Percentiles rank a stretch among this genome's conserved stretches.
These are phyloP conservation scores for Fusarium caatingaense DNA, from an alignment of 2,329 filamentous ascomycete species.

Conservation along the genomic window DNA sequence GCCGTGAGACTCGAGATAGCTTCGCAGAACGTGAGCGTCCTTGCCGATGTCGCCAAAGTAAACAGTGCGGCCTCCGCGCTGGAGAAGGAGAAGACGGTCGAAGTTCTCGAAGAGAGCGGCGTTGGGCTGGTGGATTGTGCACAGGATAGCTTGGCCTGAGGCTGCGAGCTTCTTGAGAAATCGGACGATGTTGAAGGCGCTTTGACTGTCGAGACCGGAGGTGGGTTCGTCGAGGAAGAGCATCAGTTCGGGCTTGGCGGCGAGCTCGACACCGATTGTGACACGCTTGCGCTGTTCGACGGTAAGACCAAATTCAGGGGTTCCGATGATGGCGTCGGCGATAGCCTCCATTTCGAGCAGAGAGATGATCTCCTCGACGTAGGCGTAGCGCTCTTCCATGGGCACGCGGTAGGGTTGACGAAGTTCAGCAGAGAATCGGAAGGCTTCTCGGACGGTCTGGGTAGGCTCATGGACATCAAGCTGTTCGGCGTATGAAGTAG, in stretches of 20 bases:
- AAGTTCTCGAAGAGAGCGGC: conserved; percentile 89
- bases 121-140: conserved; percentile 92
- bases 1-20: conserved; percentile 69
- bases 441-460: conserved; percentile 71
- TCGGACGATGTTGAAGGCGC: conserved; percentile 80
- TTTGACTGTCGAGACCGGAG: conserved; percentile 71
- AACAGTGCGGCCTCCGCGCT: conserved; percentile 81
- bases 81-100: conserved; percentile 81
- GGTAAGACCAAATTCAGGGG: conserved; percentile 75
- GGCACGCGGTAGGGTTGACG: conserved; percentile 67
- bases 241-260: conserved; percentile 81
- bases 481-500: conserved; percentile 72
- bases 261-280: conserved; percentile 92
- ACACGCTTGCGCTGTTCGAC: conserved; percentile 77
- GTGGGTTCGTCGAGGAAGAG: conserved; percentile 85
- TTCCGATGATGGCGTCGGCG: conserved; percentile 69
- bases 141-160: conserved; percentile 89
- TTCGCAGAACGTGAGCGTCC: conserved; percentile 77
- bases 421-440: conserved; percentile 71
- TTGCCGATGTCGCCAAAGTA: conserved; percentile 88
- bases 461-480: conserved; percentile 71
- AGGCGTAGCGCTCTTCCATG: conserved; percentile 65
- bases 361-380: conserved; percentile 71
- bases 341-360: conserved; percentile 69
- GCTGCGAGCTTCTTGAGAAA: conserved; percentile 81